Percentiles rank a stretch among this genome's conserved stretches.
phyloP scores from a whole-genome alignment of 2,329 filamentous ascomycete species.

The Talaromyces sp. region DNA sequence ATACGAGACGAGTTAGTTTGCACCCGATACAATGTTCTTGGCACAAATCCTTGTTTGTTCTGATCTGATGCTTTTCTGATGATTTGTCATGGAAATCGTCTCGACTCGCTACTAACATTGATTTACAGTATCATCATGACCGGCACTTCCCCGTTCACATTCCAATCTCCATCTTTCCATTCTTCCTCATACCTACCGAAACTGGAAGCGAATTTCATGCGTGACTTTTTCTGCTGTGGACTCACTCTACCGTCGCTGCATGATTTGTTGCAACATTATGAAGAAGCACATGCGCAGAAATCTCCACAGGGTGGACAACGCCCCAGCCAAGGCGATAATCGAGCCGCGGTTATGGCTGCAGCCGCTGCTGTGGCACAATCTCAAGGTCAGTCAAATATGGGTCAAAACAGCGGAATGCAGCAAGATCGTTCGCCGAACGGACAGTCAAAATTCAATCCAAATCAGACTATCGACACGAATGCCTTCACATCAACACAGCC shows the following conservation, averaged over 20 bases:
- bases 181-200: conserved; percentile 96
- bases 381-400: conserved; percentile 45
- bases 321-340: conserved; percentile 50
- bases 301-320: conserved; percentile 50
- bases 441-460: conserved; percentile 37
- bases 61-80: not conserved
- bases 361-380: conserved; percentile 49
- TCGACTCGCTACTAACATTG: conserved; percentile 6
- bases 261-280: conserved; percentile 93
- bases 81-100: not conserved
- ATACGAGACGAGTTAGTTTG: conserved; percentile 83
- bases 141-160: conserved; percentile 87
- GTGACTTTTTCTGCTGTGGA: conserved; percentile 93
- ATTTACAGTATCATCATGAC: conserved; percentile 81
- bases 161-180: conserved; percentile 92
- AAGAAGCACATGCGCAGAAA: conserved; percentile 83
- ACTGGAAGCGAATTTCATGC: conserved; percentile 96
- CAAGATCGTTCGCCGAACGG: conserved; percentile 34
- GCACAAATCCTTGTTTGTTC: not conserved
- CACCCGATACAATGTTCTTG: not conserved
- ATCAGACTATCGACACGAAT: conserved; percentile 24
- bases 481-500: conserved; percentile 20
- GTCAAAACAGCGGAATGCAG: conserved; percentile 34
- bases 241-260: conserved; percentile 85
- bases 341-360: conserved; percentile 48